Conservation (phyloP, 768 basidiomycete species). For the Suillus decipiens region DNA sequence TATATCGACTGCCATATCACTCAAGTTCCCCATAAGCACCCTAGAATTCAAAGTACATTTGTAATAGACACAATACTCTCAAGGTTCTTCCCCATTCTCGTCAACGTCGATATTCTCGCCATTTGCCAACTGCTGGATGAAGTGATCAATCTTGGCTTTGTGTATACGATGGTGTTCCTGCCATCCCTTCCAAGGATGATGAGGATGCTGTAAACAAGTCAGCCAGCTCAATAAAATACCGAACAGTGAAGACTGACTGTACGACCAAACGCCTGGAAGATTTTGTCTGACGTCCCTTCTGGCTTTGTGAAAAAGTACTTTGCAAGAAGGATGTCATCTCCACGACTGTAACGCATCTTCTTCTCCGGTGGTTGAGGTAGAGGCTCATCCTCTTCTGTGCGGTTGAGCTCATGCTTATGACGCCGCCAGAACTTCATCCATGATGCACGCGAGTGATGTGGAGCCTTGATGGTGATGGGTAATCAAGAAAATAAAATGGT, state of each 20-base stretch:
- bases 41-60: background rate
- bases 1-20: background rate
- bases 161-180: constrained; percentile 91
- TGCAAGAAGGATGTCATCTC: constrained; percentile 79
- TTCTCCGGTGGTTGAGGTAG: constrained; percentile 79
- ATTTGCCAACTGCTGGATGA: constrained; percentile 58
- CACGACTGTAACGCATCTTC: constrained; percentile 83
- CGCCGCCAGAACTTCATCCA: constrained; percentile 95
- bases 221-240: constrained; percentile 2
- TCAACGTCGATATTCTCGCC: constrained; percentile 55
- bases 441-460: constrained; percentile 88
- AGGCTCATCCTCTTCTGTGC: constrained; percentile 65
- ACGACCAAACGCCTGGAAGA: constrained; percentile 80
- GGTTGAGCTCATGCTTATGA: constrained; percentile 81
- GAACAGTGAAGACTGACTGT: constrained; percentile 43
- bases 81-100: constrained; percentile 26
- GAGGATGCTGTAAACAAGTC: constrained; percentile 58
- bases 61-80: constrained; percentile 19
- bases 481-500: constrained; percentile 10
- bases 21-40: background rate
- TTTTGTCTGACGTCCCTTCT: constrained; percentile 80
- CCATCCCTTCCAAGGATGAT: constrained; percentile 95
- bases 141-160: constrained; percentile 82
- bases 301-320: constrained; percentile 71
- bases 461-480: constrained; percentile 50